phyloP scores from a whole-genome alignment of 73 alveolate genomes.

The Stentor roeselii region DNA sequence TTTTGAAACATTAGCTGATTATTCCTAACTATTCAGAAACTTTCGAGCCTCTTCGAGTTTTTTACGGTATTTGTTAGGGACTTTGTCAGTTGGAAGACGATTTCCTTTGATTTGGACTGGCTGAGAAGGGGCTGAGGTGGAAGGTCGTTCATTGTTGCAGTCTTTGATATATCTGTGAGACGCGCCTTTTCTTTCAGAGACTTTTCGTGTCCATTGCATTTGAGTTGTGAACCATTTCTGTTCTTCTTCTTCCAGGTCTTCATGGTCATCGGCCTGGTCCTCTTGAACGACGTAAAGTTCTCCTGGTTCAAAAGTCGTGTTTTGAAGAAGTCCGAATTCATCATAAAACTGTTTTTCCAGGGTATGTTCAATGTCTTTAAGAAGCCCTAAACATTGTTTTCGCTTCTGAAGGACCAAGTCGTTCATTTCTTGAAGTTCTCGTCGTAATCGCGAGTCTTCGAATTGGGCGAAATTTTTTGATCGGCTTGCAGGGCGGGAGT shows the following conservation, averaged over 20 bases:
- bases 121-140: too few relatives aligned
- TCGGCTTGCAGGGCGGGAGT: not conserved
- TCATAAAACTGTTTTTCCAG: slow-evolving; percentile 19
- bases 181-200: slow-evolving; percentile 5
- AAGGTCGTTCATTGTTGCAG: not conserved
- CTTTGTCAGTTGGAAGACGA: not conserved
- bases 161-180: slow-evolving; percentile 22
- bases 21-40: not conserved
- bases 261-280: not conserved
- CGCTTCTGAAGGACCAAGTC: not conserved
- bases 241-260: slow-evolving; percentile 14
- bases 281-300: not conserved
- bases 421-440: not conserved
- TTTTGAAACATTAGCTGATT: too few relatives aligned
- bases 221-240: slow-evolving; percentile 8
- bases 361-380: not conserved
- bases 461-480: not conserved
- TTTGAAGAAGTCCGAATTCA: not conserved
- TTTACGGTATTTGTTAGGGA: not conserved
- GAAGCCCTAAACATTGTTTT: not conserved
- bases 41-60: not conserved
- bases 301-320: not conserved
- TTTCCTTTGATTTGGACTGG: too few relatives aligned
- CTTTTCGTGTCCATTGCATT: not conserved
- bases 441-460: not conserved